These are phyloP conservation scores for Paraglomus occultum DNA, from an alignment of 192 early-diverging fungal species.

Conservation along the genomic window DNA sequence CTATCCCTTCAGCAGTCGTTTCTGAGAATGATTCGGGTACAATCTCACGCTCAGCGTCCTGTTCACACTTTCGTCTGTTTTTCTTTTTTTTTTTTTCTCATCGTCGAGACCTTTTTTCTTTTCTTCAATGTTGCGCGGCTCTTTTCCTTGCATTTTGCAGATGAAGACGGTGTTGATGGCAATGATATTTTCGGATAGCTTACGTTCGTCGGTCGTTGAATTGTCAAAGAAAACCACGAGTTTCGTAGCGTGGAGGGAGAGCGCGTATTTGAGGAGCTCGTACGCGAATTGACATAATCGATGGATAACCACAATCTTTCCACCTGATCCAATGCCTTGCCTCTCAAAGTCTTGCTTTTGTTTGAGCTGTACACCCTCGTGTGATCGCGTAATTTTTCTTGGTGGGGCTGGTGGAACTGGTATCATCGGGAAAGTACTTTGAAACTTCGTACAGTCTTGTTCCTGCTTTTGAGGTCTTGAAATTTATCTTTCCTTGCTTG, in stretches of 20 bases:
- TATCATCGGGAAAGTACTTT: too few species aligned
- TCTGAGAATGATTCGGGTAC: conserved; percentile 1
- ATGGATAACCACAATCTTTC: conserved; percentile 12
- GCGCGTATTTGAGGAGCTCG: not conserved
- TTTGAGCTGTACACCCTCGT: too few species aligned
- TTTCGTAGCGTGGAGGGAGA: not conserved
- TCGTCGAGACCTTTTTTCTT: not conserved
- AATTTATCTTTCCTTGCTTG: too few species aligned
- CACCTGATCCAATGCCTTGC: not conserved
- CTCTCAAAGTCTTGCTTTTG: too few species aligned
- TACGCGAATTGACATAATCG: not conserved
- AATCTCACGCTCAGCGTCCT: not conserved
- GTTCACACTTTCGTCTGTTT: not conserved
- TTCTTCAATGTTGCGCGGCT: not conserved
- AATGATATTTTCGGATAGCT: not conserved
- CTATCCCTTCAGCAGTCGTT: not conserved
- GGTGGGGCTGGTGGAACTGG: too few species aligned
- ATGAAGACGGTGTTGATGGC: conserved; percentile 18
- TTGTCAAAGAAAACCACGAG: not conserved
- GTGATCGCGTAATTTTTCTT: too few species aligned
- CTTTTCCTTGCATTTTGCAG: conserved; percentile 9
- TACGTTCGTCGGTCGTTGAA: not conserved
- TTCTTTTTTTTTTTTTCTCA: conserved; percentile 12
- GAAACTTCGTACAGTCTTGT: too few species aligned
- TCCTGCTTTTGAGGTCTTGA: too few species aligned